Base-by-base conservation (phyloP, 495 filamentous ascomycete genomes). In the Articulospora tetracladia region DNA sequence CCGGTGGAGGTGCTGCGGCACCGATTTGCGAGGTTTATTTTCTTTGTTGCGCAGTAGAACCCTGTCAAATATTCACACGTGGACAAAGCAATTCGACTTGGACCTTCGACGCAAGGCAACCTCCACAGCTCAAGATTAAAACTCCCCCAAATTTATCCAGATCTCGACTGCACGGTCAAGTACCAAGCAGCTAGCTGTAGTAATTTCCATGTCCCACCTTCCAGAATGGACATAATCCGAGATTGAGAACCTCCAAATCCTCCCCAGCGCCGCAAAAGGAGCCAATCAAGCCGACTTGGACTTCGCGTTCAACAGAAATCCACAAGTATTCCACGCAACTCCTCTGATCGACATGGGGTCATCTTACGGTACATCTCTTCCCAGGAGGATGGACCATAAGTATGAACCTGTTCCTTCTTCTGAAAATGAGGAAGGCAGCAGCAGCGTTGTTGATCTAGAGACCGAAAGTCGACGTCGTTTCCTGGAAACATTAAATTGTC, bases 401-500 rank as follows among this genome's bases (percentile, higher is more conserved):
- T 62, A 62, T 54, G 55, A 61, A 19, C 1, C 54, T 24, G 3
- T 59, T 32, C 53, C 53, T 12, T 36, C 62, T 36, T 26, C 46
- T 20, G 58, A 60, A 23, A n/a, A 12, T 48, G 52, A 52, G 54
- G 39, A 27, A 28, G 32, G 20, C 22, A 61, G 28, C 17, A 19
- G 3, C 11, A 44, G 39, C 39, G 15, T 7, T 44, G 15, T n/a
- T 17, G 39, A n/a, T n/a, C 10, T 12, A 3, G 39, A 15, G 39
- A 19, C 17, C 8, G 39, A 44, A n/a, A 44, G 3, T 19, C 39
- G n/a, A 17, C 15, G n/a, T 3, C 3, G 3, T n/a, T 44, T n/a
- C 3, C 17, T 17, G 13, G 13, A 32, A 6, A 4, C 4, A 44
- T 17, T n/a, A 44, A 12, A 44, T 7, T 17, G n/a, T 17, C 8